Conservation (phyloP, 176 grass and related monocot species). For the Metroxylon sagu region DNA sequence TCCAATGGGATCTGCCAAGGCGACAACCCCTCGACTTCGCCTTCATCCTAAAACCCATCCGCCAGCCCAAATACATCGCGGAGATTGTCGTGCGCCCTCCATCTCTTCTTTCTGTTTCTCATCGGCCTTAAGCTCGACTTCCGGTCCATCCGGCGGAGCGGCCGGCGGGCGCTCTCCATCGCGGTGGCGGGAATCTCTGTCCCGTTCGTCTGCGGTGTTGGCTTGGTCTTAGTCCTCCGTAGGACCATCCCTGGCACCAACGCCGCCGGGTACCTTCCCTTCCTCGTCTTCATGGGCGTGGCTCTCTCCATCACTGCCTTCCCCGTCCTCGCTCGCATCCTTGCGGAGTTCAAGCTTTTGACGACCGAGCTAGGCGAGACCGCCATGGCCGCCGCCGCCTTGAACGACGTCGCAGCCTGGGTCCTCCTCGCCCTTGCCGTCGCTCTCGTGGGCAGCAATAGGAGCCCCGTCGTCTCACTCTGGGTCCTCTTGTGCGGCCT, state of each 20-base stretch:
- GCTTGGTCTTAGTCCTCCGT: conserved; percentile 55
- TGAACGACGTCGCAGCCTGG: conserved; percentile 81
- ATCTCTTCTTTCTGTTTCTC: conserved; percentile 73
- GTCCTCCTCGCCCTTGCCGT: conserved; percentile 68
- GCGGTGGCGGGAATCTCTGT: conserved; percentile 51
- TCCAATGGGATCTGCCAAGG: conserved; percentile 88
- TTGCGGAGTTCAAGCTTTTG: conserved; percentile 79
- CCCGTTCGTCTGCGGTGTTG: conserved; percentile 69
- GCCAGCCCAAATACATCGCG: conserved; percentile 84
- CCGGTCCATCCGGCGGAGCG: conserved; percentile 45
- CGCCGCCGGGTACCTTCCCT: conserved; percentile 37
- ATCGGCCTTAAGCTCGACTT: conserved; percentile 81
- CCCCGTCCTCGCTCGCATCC: conserved; percentile 75
- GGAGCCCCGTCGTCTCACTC: conserved; percentile 36
- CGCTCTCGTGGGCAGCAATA: conserved; percentile 32
- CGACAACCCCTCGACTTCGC: conserved; percentile 81
- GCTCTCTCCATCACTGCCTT: conserved; percentile 84
- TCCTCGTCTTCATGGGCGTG: conserved; percentile 86
- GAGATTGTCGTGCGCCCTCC: conserved; percentile 50
- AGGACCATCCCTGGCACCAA: conserved; percentile 41
- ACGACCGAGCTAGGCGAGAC: conserved; percentile 57
- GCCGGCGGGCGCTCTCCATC: conserved; percentile 54
- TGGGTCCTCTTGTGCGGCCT: conserved; percentile 64
- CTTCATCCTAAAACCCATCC: conserved; percentile 63
- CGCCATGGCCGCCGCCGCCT: conserved; percentile 59